These are phyloP conservation scores for Sugiyamaella valdiviana DNA, from an alignment of 805 yeast genomes.

Conservation along the genomic window DNA sequence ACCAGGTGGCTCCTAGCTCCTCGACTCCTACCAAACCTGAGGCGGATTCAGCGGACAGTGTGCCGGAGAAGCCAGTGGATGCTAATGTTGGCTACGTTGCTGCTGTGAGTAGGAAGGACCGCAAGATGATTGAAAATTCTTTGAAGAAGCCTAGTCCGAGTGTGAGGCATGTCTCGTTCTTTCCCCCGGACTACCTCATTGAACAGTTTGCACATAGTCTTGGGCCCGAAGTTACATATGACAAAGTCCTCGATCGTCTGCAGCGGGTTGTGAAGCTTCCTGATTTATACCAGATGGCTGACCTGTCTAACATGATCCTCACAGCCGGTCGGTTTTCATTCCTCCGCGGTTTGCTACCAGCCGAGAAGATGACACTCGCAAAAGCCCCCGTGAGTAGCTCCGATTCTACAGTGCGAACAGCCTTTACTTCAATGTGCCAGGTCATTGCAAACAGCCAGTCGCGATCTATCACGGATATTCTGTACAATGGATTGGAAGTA, in stretches of 20 bases:
- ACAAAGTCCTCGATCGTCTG: slow-evolving; percentile 44
- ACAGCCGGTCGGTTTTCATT: slow-evolving; percentile 42
- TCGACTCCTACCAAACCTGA: not conserved
- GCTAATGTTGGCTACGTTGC: slow-evolving; percentile 45
- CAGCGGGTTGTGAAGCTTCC: slow-evolving; percentile 32
- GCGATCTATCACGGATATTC: slow-evolving; percentile 49
- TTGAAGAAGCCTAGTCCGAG: slow-evolving; percentile 48
- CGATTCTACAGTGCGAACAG: slow-evolving; percentile 35
- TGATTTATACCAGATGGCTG: slow-evolving; percentile 34
- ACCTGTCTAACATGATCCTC: slow-evolving; percentile 35
- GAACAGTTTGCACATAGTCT: slow-evolving; percentile 56
- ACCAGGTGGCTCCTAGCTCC: slow-evolving; percentile 33
- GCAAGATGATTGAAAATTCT: slow-evolving; percentile 41
- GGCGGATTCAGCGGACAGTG: slow-evolving; percentile 5
- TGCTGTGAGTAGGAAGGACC: slow-evolving; percentile 42
- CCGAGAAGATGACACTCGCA: slow-evolving; percentile 51
- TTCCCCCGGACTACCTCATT: slow-evolving; percentile 77
- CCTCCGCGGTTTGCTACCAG: slow-evolving; percentile 40
- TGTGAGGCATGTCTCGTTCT: slow-evolving; percentile 57
- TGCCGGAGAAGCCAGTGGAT: slow-evolving; percentile 6
- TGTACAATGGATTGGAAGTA: slow-evolving; percentile 14
- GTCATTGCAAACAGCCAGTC: slow-evolving; percentile 53
- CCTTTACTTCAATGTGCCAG: slow-evolving; percentile 42
- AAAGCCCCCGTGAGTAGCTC: slow-evolving; percentile 54
- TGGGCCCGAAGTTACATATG: slow-evolving; percentile 44